These are phyloP conservation scores for Phialophora tarda DNA, from an alignment of 2,329 filamentous ascomycete genomes.

Conservation along the genomic window DNA sequence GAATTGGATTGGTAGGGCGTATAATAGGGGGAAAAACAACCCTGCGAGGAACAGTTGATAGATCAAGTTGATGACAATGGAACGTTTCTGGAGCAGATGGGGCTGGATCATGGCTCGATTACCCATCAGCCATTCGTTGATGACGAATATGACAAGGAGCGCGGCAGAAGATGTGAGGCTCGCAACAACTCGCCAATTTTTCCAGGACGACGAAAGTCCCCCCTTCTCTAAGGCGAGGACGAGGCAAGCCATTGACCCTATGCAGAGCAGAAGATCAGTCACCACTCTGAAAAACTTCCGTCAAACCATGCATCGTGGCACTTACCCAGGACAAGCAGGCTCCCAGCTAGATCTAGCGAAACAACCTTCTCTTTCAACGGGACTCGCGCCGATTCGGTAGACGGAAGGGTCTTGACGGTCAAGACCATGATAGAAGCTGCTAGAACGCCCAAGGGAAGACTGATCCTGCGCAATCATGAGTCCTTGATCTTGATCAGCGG, in stretches of 20 bases:
- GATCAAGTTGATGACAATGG: constrained; percentile 43
- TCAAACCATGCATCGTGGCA: not conserved
- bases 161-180: constrained; percentile 50
- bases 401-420: constrained; percentile 37
- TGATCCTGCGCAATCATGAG: constrained; percentile 41
- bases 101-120: constrained; percentile 48
- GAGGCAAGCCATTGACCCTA: constrained; percentile 48
- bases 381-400: constrained; percentile 22
- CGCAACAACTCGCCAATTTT: constrained; percentile 49
- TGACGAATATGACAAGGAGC: constrained; percentile 44
- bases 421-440: constrained; percentile 47
- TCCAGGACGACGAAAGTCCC: constrained; percentile 46
- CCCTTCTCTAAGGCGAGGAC: constrained; percentile 55
- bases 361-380: constrained; percentile 45
- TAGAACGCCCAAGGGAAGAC: constrained; percentile 49
- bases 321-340: constrained; percentile 41
- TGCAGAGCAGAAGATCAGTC: constrained; percentile 12
- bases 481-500: not conserved
- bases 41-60: constrained; percentile 48
- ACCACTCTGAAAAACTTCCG: not conserved
- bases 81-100: constrained; percentile 47
- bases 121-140: constrained; percentile 45
- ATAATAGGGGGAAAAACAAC: constrained; percentile 47
- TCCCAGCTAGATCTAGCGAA: constrained; percentile 53
- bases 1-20: constrained; percentile 57